Evolutionary conservation across 306 rosid genomes (phyloP).

Genomic region (Inga laurina): DNA sequence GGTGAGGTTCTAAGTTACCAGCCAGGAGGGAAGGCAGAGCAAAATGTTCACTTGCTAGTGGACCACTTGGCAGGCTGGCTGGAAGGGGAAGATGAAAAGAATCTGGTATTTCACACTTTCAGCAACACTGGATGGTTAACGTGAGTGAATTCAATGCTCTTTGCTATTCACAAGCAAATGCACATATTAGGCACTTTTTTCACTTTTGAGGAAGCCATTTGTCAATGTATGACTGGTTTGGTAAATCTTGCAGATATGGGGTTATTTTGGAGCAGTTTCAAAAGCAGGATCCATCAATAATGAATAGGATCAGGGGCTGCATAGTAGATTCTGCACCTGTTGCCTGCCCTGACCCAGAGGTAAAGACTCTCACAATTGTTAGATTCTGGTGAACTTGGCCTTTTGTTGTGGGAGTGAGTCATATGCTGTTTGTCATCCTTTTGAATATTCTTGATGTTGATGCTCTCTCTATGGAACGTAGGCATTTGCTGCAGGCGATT

Average conservation of each 20-base stretch:
- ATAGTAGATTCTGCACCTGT: slow-evolving; percentile 98
- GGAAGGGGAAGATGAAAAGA: slow-evolving; percentile 85
- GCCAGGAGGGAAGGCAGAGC: slow-evolving; percentile 82
- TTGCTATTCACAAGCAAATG: background rate
- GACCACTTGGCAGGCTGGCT: slow-evolving; percentile 90
- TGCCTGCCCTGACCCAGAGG: slow-evolving; percentile 88
- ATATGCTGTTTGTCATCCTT: slow-evolving; percentile 16
- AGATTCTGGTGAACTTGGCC: background rate
- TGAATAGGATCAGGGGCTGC: slow-evolving; percentile 82
- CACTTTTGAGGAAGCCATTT: background rate
- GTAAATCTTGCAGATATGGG: slow-evolving; percentile 65
- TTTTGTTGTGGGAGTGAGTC: slow-evolving; percentile 17
- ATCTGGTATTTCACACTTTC: slow-evolving; percentile 88
- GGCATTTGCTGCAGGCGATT: background rate
- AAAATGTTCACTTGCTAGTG: slow-evolving; percentile 75
- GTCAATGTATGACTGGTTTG: slow-evolving; percentile 28
- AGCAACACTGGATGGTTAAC: slow-evolving; percentile 99
- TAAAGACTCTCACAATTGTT: slow-evolving; percentile 34
- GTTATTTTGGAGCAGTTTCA: slow-evolving; percentile 77
- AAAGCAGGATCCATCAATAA: slow-evolving; percentile 57
- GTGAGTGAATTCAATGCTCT: slow-evolving; percentile 47
- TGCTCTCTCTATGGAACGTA: background rate
- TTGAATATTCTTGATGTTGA: background rate
- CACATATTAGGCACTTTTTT: slow-evolving; percentile 10
- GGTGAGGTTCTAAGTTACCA: slow-evolving; percentile 71